Conservation (phyloP, 2,329 filamentous ascomycete genomes). For the Aspergillus ochraceus region DNA sequence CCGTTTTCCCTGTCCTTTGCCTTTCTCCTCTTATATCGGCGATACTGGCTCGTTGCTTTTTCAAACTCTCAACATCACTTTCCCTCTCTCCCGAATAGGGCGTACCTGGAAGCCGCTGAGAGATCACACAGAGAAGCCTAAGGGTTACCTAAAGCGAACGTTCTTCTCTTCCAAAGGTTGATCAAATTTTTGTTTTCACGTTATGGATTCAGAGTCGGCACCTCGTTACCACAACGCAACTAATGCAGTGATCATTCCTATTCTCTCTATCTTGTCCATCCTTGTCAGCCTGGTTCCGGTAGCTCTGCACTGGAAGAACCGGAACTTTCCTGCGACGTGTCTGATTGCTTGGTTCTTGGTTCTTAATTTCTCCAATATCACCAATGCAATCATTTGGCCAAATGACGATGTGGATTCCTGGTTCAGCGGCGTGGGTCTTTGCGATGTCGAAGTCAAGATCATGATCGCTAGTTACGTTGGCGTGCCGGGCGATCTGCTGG, state of each 20-base stretch:
- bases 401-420: constrained; percentile 55
- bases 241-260: constrained; percentile 45
- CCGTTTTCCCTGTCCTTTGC: background rate
- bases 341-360: constrained; percentile 58
- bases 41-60: constrained; percentile 10
- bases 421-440: constrained; percentile 62
- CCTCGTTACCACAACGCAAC: constrained; percentile 16
- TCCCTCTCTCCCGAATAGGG: background rate
- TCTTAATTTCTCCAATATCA: constrained; percentile 58
- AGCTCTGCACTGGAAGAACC: constrained; percentile 59
- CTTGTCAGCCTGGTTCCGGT: constrained; percentile 59
- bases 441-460: constrained; percentile 64
- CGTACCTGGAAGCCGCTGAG: background rate
- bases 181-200: background rate
- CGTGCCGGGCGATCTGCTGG: constrained; percentile 53
- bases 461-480: constrained; percentile 55
- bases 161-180: background rate
- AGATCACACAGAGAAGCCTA: background rate
- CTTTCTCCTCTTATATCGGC: constrained; percentile 6
- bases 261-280: constrained; percentile 51
- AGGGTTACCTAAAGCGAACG: background rate
- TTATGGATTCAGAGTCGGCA: background rate
- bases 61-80: background rate
- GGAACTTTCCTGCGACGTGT: constrained; percentile 60
- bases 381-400: constrained; percentile 67